Evolutionary conservation across 2,329 filamentous ascomycete genomes (phyloP).

Genomic region (Trichoderma semiorbis): DNA sequence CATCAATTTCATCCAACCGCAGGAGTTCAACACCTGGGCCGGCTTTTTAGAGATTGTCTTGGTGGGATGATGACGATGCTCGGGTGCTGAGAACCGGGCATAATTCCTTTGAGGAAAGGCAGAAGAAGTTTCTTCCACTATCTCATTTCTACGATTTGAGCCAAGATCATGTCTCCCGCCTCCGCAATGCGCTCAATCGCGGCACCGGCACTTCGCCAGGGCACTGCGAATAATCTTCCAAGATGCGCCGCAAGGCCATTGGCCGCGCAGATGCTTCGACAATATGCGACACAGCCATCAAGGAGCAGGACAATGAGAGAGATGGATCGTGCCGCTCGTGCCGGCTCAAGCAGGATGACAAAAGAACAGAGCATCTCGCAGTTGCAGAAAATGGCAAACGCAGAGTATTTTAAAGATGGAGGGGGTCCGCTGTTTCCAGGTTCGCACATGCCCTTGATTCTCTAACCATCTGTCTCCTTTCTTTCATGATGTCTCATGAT

Average conservation of each 20-base stretch:
- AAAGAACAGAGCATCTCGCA: conserved; percentile 31
- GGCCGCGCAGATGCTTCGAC: conserved; percentile 25
- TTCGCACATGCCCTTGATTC: conserved; percentile 10
- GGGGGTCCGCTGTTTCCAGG: conserved; percentile 36
- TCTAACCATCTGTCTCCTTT: not conserved
- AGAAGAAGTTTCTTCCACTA: not conserved
- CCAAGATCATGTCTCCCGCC: conserved; percentile 18
- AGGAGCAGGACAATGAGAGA: conserved; percentile 29
- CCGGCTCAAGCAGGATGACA: conserved; percentile 26
- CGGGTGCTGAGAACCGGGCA: not conserved
- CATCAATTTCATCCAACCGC: not conserved
- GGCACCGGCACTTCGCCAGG: conserved; percentile 23
- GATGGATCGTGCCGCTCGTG: conserved; percentile 26
- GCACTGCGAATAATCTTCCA: conserved; percentile 21
- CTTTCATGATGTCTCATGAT: not conserved
- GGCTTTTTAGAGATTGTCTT: not conserved
- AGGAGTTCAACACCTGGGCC: conserved; percentile 5
- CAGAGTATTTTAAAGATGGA: conserved; percentile 34
- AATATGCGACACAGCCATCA: conserved; percentile 27
- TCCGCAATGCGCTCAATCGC: conserved; percentile 6
- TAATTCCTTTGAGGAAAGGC: not conserved
- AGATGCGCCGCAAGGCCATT: conserved; percentile 23
- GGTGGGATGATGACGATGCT: not conserved
- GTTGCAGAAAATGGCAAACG: conserved; percentile 31
- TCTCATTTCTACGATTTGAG: not conserved